Evolutionary conservation across 2,329 filamentous ascomycete genomes (phyloP).

Genomic region (Pezicula rhizophila): DNA sequence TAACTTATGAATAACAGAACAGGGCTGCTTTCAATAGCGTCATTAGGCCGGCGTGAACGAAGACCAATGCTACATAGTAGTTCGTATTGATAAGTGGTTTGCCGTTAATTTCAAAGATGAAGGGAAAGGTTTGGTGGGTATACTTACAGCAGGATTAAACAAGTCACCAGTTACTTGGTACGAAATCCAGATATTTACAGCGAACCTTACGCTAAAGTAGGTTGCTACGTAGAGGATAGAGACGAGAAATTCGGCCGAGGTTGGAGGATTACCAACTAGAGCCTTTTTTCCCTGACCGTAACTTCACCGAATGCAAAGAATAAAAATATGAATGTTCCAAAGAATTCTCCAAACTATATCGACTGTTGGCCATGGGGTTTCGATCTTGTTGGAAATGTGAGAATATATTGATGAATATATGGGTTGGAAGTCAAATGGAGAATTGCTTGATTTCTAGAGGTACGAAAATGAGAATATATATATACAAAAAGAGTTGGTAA

Average conservation of each 20-base stretch:
- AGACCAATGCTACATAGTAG: conserved; percentile 28
- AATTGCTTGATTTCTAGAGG: too few species aligned
- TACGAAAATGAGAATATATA: too few species aligned
- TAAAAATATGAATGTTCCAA: conserved; percentile 39
- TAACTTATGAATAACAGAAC: conserved; percentile 15
- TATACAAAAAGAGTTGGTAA: too few species aligned
- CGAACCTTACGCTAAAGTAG: conserved; percentile 28
- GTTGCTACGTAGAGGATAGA: conserved; percentile 7
- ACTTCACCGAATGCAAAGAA: conserved; percentile 20
- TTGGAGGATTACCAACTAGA: conserved; percentile 29
- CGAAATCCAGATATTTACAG: conserved; percentile 47
- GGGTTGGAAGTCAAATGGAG: too few species aligned
- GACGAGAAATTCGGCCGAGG: conserved; percentile 35
- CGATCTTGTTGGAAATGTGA: too few species aligned
- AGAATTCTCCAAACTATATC: conserved; percentile 37
- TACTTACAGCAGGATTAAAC: conserved; percentile 38
- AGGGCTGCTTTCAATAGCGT: conserved; percentile 23
- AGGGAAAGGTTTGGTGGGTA: too few species aligned
- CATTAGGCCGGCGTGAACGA: conserved; percentile 31
- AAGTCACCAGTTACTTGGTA: conserved; percentile 44
- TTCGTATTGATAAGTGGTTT: too few species aligned
- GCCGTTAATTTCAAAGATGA: too few species aligned
- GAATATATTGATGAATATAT: too few species aligned
- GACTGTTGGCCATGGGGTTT: too few species aligned
- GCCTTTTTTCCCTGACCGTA: conserved; percentile 6